Base-by-base conservation (phyloP, 306 rosid species). In the Inga leiocalycina region DNA sequence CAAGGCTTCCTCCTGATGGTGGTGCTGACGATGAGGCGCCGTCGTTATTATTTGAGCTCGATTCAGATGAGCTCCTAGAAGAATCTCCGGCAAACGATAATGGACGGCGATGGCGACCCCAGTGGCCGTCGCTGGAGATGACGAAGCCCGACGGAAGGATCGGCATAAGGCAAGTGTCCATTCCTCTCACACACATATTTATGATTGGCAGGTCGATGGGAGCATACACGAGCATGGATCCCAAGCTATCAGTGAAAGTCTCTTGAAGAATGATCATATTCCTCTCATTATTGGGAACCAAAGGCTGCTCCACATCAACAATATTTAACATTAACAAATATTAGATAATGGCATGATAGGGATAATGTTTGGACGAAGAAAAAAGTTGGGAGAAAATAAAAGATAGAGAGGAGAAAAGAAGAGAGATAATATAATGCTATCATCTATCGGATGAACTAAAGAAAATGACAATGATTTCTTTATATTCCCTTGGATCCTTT, bases 111-210 rank as follows among this genome's bases (percentile, higher is more conserved):
- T 57, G 35, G 43, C 45, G 10, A 39, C 43, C 8, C 22, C 81
- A 84, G 9, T 77, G 83, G 9, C 94, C 94, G 20, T 87, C 92
- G 6, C 83, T 49, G 0, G 91, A 80, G 85, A 94, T 85, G 8
- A 93, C 62, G 10, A 91, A 65, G n/a, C 98, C 98, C 0, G 93
- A 89, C 1, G 97, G 92, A 39, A 94, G 97, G 16, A 93, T 71
- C 0, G 91, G 90, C 57, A 94, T 17, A 17, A 17, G 4, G 0
- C 87, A 85, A n/a, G 89, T n/a, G 77, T 90, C 91, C 20, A 83
- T 87, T 8, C 92, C 91, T 0, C 41, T 73, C 1, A 68, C 68
- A 4, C 84, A 87, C 17, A 70, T 3, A 34, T 80, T 78, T 8
- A 94, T 27, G 2, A 80, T 12, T 10, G 80, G 24, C 16, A 80